Base-by-base conservation (phyloP, 768 basidiomycete species). In the Rhodotorula babjevae region DNA sequence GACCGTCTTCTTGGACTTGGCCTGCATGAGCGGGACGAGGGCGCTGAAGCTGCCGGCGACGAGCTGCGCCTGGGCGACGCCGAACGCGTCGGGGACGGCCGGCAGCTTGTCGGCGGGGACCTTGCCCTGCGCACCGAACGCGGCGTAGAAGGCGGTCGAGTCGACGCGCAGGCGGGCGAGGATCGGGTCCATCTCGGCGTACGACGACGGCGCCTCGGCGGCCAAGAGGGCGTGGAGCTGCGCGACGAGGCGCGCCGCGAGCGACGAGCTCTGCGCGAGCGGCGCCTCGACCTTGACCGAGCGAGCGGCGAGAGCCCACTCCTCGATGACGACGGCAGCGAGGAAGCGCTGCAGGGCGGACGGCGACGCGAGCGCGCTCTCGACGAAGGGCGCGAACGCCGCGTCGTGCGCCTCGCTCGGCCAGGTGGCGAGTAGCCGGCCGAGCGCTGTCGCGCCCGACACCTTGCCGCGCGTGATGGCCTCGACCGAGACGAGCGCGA, bases 311-410 rank as follows among this genome's bases (percentile, higher is more conserved):
- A 11, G 12, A 4, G 93, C 91, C 96, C 94, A 97, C 83, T 97
- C 92, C 80, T 95, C 92, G 1, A 93, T 83, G 69, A 98, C 85
- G 61, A 91, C 86, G 27, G 92, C 89, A n/a, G 89, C 83, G 56
- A 98, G 81, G 79, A 93, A 88, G 74, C 90, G 90, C 79, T 96
- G 94, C 25, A 97, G 85, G 86, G 94, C 94, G 78, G 92, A 93
- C 12, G 89, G 86, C 3, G 95, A 94, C 61, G 88, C 86, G 77
- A 96, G 93, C 0, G 53, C 66, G 79, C 91, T 88, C 10, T 85
- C 74, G 15, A 97, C 84, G 61, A 91, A 87, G 1, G 89, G 87
- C 56, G 86, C 85, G 79, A 95, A 92, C 61, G 87, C 84, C n/a
- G 85, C 83, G 58, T 89, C 89, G 61, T 87, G 82, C 8, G 82